These are phyloP conservation scores for Mortierella claussenii DNA, from an alignment of 192 early-diverging fungal species.

Conservation along the genomic window DNA sequence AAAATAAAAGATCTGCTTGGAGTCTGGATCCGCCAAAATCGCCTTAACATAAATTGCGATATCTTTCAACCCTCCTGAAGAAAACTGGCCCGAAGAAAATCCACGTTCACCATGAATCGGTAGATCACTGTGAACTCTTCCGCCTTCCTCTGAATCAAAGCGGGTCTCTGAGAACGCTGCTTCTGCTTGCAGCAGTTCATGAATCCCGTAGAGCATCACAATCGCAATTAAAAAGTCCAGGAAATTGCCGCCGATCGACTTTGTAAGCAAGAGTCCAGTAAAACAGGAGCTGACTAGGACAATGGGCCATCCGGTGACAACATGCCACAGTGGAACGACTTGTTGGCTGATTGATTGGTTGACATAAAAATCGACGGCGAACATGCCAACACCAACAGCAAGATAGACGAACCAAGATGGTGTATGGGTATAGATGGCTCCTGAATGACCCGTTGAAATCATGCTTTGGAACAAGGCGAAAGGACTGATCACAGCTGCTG, in stretches of 20 bases:
- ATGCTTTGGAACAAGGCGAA: conserved; percentile 51
- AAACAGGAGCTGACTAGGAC: conserved; percentile 43
- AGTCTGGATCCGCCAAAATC: conserved; percentile 76
- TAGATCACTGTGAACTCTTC: conserved; percentile 38
- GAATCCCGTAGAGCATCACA: conserved; percentile 53
- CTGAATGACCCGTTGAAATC: conserved; percentile 14
- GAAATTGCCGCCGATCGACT: conserved; percentile 45
- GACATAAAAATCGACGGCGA: conserved; percentile 56
- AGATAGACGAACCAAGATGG: conserved; percentile 41
- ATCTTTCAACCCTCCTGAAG: conserved; percentile 23
- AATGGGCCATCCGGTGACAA: conserved; percentile 54
- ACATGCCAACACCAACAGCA: conserved; percentile 48
- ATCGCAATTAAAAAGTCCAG: conserved; percentile 49
- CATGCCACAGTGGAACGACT: conserved; percentile 37
- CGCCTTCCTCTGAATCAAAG: conserved; percentile 44
- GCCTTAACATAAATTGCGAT: conserved; percentile 54
- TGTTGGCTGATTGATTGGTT: conserved; percentile 49
- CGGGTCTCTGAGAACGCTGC: conserved; percentile 24
- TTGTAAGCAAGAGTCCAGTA: conserved; percentile 45
- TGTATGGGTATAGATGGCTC: conserved; percentile 25
- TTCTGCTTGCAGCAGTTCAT: conserved; percentile 47
- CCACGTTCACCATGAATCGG: conserved; percentile 45
- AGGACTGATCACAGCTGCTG: conserved; percentile 45
- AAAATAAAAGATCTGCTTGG: conserved; percentile 95
- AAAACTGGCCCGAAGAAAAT: conserved; percentile 7